These are phyloP conservation scores for Tulasnella sp. DNA, from an alignment of 768 basidiomycete genomes.

Conservation along the genomic window DNA sequence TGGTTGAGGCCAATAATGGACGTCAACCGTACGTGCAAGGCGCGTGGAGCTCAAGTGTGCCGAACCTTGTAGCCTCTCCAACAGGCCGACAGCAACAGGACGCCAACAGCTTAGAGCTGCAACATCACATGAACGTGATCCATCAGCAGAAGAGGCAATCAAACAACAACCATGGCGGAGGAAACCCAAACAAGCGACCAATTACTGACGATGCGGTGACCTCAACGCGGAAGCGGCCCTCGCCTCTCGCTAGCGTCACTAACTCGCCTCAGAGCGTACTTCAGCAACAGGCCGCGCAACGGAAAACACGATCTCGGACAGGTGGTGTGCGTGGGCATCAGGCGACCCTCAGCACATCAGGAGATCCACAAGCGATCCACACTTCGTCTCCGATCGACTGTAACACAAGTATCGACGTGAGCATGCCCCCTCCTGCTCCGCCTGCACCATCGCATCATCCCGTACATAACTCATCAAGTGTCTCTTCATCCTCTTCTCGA, in stretches of 20 bases:
- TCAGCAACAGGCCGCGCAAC: neutral
- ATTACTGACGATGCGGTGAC: neutral
- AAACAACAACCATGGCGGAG: neutral
- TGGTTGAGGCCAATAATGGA: constrained; percentile 6
- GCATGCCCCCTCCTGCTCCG: constrained; percentile 78
- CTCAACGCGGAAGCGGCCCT: neutral
- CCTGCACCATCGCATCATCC: constrained; percentile 25
- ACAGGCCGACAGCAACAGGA: constrained; percentile 16
- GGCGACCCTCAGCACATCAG: constrained; percentile 5
- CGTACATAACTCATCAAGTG: neutral
- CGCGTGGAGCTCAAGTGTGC: constrained; percentile 17
- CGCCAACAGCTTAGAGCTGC: constrained; percentile 16
- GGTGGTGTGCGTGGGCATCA: neutral
- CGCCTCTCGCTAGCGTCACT: constrained; percentile 1
- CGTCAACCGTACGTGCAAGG: constrained; percentile 10
- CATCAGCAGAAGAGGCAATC: constrained; percentile 8
- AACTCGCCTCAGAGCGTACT: neutral
- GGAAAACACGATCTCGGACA: too few species aligned
- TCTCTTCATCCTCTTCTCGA: neutral
- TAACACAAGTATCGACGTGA: constrained; percentile 39
- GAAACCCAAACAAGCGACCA: neutral
- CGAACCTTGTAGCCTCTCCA: constrained; percentile 5
- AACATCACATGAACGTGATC: constrained; percentile 22
- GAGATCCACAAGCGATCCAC: constrained; percentile 29
- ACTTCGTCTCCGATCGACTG: constrained; percentile 80